A percentile compares a stretch with the other conserved stretches of the same genome.
These are phyloP conservation scores for Daldinia concentrica DNA, from an alignment of 495 filamentous ascomycete genomes.

Conservation along the genomic window DNA sequence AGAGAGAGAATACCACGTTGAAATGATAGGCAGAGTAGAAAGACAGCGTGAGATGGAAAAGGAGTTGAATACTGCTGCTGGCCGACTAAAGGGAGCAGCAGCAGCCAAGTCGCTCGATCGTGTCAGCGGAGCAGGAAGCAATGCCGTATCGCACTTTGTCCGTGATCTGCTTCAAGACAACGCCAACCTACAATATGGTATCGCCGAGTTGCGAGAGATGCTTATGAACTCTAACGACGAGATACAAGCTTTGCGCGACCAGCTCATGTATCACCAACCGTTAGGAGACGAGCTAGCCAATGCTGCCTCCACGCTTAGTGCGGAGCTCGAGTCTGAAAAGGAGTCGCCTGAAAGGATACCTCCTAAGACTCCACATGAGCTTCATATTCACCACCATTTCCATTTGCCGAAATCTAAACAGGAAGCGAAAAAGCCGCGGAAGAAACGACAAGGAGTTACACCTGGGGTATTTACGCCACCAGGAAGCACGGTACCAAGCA, in stretches of 20 bases:
- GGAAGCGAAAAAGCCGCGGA: slow-evolving; percentile 72
- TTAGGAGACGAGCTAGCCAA: slow-evolving; percentile 53
- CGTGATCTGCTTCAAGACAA: slow-evolving; percentile 96
- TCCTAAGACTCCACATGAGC: slow-evolving; percentile 68
- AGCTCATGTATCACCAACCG: slow-evolving; percentile 83
- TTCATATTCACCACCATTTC: slow-evolving; percentile 95
- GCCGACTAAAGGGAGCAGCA: slow-evolving; percentile 80
- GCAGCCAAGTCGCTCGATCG: slow-evolving; percentile 68
- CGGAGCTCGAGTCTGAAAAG: slow-evolving; percentile 70
- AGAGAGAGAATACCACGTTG: slow-evolving; percentile 82
- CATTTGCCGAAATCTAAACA: slow-evolving; percentile 71
- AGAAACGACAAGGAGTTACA: slow-evolving; percentile 70
- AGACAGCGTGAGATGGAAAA: slow-evolving; percentile 75
- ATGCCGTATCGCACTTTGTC: slow-evolving; percentile 90
- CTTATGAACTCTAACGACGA: slow-evolving; percentile 93
- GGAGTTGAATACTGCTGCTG: slow-evolving; percentile 78
- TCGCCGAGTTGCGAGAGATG: slow-evolving; percentile 90
- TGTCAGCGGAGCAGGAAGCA: slow-evolving; percentile 59
- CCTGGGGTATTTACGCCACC: slow-evolving; percentile 69
- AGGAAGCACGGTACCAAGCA: slow-evolving; percentile 47
- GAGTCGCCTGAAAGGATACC: slow-evolving; percentile 49
- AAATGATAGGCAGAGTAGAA: slow-evolving; percentile 83
- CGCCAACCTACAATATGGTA: slow-evolving; percentile 87
- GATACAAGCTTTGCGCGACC: slow-evolving; percentile 84
- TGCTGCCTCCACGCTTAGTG: slow-evolving; percentile 65